These are phyloP conservation scores for Oryza australiensis DNA, from an alignment of 176 grass and related monocot species.

Conservation along the genomic window DNA sequence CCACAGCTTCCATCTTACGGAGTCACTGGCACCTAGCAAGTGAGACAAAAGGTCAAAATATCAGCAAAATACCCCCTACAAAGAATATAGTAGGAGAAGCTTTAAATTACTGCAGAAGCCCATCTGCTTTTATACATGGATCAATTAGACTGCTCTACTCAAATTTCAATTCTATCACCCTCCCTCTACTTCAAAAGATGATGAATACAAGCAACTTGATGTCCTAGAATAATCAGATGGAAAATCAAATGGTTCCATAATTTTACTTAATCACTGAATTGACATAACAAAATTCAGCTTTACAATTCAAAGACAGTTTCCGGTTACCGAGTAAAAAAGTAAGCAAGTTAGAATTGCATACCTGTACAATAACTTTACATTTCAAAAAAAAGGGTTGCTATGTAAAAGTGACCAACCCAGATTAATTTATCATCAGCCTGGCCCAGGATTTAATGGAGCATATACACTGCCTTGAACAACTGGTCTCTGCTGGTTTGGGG, in stretches of 20 bases:
- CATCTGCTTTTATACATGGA: not conserved
- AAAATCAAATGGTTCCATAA: not conserved
- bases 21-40: constrained; percentile 38
- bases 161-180: not conserved
- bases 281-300: not conserved
- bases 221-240: not conserved
- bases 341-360: not conserved
- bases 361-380: constrained; percentile 62
- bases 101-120: not conserved
- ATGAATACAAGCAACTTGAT: not conserved
- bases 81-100: not conserved
- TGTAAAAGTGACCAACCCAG: not conserved
- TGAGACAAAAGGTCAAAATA: constrained; percentile 5
- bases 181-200: not conserved
- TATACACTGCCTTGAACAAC: constrained; percentile 48
- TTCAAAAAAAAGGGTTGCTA: constrained; percentile 17
- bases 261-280: not conserved
- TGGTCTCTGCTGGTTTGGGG: constrained; percentile 47
- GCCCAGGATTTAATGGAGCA: constrained; percentile 59
- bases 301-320: not conserved
- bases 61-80: constrained; percentile 6
- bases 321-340: not conserved
- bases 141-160: not conserved
- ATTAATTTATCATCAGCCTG: constrained; percentile 49
- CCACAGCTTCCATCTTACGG: constrained; percentile 37